Base-by-base conservation (phyloP, 306 rosid genomes). In the Vachellia collinsii region DNA sequence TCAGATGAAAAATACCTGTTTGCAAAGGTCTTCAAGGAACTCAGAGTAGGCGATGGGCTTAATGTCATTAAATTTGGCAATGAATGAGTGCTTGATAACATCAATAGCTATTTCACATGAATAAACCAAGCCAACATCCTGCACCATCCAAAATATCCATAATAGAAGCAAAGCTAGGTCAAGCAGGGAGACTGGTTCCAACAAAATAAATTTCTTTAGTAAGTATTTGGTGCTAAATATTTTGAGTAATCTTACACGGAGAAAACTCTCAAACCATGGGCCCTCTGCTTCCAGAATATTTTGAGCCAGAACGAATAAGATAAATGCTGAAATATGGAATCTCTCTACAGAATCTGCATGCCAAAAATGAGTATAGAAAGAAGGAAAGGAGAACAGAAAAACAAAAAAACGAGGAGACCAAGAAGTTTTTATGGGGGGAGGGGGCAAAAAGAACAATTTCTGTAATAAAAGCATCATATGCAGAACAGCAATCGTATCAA, bases 221-320 rank as follows among this genome's bases (percentile, higher is more conserved):
- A 58, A 68, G 77, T 16, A 70, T 25, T 25, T 12, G 20, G 59
- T 11, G 73, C 69, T 41, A 56, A 65, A 20, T 48, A 48, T 76
- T 79, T 38, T 76, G 68, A 34, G 23, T 37, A 64, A 86, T 83
- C 96, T 89, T 90, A 93, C 99, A 64, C 9, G 82, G 80, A 93
- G 82, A 84, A 95, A 95, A 86, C 91, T 90, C 82, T 88, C 81
- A 77, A 95, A 93, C 98, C 99, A 95, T 82, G 98, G 83, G 72
- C 98, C 98, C 89, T 95, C 98, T 7, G 98, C 97, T 90, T 95
- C 99, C 85, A 93, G 88, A 87, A 95, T 93, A 81, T 95, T 95
- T 89, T 95, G 99, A 79, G 98, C 99, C 84, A 95, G 88, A 95
- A 95, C 97, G 11, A 95, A 95, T 63, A 95, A 83, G 88, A 93